Evolutionary conservation across 2,329 filamentous ascomycete genomes (phyloP).

Genomic region (Aspergillus brasiliensis): DNA sequence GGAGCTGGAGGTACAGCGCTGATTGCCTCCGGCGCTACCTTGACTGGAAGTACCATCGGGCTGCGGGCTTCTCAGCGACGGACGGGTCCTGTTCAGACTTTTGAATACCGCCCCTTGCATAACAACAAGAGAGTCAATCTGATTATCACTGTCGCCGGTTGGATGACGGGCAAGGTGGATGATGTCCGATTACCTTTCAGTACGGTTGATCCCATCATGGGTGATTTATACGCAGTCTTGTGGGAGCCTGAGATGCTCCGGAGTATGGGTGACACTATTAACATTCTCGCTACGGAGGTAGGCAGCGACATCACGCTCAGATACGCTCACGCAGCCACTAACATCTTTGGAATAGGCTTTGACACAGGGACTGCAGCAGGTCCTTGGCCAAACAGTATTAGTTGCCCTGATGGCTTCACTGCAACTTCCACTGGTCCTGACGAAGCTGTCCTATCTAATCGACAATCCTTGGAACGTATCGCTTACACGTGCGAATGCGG

Average conservation of each 20-base stretch:
- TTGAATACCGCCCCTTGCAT: slow-evolving; percentile 93
- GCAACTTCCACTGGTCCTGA: slow-evolving; percentile 86
- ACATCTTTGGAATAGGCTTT: slow-evolving; percentile 64
- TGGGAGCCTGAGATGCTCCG: slow-evolving; percentile 99
- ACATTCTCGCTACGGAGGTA: slow-evolving; percentile 95
- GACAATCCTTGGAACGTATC: slow-evolving; percentile 99
- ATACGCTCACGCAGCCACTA: slow-evolving; percentile 21
- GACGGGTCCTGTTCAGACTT: slow-evolving; percentile 90
- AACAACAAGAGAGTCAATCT: slow-evolving; percentile 98
- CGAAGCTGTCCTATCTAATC: slow-evolving; percentile 92
- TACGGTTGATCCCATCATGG: slow-evolving; percentile 96
- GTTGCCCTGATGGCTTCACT: slow-evolving; percentile 88
- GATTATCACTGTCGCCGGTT: slow-evolving; percentile 91
- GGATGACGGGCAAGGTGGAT: slow-evolving; percentile 98
- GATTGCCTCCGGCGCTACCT: slow-evolving; percentile 85
- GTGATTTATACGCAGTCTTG: slow-evolving; percentile 92
- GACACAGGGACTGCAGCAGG: slow-evolving; percentile 93
- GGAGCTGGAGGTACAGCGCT: slow-evolving; percentile 90
- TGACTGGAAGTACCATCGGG: slow-evolving; percentile 85
- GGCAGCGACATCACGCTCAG: slow-evolving; percentile 26
- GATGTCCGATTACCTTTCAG: slow-evolving; percentile 94
- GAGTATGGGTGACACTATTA: slow-evolving; percentile 98
- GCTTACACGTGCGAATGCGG: slow-evolving; percentile 81
- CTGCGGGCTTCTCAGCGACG: slow-evolving; percentile 81
- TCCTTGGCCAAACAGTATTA: slow-evolving; percentile 86